Percentiles rank a stretch among this genome's conserved stretches.
These are phyloP conservation scores for Sporothrix brasiliensis DNA, from an alignment of 2,329 filamentous ascomycete genomes.

Conservation along the genomic window DNA sequence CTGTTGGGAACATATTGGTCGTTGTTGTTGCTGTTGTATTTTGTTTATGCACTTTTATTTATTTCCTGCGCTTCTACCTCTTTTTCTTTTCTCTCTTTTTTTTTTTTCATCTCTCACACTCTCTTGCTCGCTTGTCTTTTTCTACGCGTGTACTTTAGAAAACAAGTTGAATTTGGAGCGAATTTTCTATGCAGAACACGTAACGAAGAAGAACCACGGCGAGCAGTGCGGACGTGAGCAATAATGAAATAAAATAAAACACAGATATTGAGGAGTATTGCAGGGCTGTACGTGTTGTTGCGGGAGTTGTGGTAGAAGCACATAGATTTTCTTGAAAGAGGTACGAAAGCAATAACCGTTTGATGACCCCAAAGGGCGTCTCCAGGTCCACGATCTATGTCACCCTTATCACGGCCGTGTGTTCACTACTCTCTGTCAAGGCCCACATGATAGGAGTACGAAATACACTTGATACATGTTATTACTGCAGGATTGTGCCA, in stretches of 20 bases:
- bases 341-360: no score
- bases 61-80: constrained; percentile 4
- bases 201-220: not conserved
- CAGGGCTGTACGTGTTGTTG: not conserved
- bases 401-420: no score
- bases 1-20: not conserved
- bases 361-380: no score
- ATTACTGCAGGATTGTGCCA: no score
- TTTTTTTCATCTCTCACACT: not conserved
- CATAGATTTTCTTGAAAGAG: not conserved
- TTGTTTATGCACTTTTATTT: not conserved
- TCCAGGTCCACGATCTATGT: no score
- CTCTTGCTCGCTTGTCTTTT: not conserved
- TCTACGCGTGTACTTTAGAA: not conserved
- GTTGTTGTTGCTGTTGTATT: not conserved
- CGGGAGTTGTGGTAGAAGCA: not conserved
- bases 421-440: no score
- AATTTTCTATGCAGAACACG: not conserved
- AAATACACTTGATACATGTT: no score
- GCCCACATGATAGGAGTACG: no score
- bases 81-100: not conserved
- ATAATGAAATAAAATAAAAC: not conserved
- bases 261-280: not conserved
- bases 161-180: not conserved
- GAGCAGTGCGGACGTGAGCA: not conserved